Evolutionary conservation across 2,329 filamentous ascomycete genomes (phyloP).

Genomic region (Cladophialophora yegresii): DNA sequence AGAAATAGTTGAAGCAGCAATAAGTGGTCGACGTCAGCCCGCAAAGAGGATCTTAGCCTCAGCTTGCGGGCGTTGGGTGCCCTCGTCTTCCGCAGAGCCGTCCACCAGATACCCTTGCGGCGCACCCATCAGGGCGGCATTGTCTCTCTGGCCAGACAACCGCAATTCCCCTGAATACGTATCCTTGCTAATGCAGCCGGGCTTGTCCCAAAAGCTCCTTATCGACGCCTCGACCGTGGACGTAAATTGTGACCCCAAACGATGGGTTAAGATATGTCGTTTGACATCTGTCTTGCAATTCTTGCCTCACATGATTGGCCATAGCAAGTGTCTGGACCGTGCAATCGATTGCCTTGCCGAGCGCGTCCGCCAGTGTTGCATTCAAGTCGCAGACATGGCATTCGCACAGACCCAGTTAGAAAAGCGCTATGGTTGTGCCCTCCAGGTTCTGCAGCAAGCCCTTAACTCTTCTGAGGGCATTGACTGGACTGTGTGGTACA

Average conservation of each 20-base stretch:
- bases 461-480: slow-evolving; percentile 13
- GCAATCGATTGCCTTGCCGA: slow-evolving; percentile 22
- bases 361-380: slow-evolving; percentile 17
- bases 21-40: background rate
- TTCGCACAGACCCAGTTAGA: slow-evolving; percentile 13
- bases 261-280: slow-evolving; percentile 24
- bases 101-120: background rate
- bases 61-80: background rate
- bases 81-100: background rate
- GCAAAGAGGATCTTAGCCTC: background rate
- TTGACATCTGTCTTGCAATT: slow-evolving; percentile 14
- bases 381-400: background rate
- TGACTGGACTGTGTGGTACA: slow-evolving; percentile 26
- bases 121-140: background rate
- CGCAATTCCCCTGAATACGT: slow-evolving; percentile 11
- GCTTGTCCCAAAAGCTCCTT: slow-evolving; percentile 20
- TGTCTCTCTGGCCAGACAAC: slow-evolving; percentile 10
- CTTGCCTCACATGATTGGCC: slow-evolving; percentile 22
- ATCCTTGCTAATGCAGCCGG: slow-evolving; percentile 21
- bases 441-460: slow-evolving; percentile 15
- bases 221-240: slow-evolving; percentile 11
- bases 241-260: slow-evolving; percentile 15
- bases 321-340: slow-evolving; percentile 25
- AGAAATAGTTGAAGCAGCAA: background rate
- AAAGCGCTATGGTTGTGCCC: slow-evolving; percentile 18